Conservation (phyloP, 768 basidiomycete genomes). For the Tulasnella sp. region DNA sequence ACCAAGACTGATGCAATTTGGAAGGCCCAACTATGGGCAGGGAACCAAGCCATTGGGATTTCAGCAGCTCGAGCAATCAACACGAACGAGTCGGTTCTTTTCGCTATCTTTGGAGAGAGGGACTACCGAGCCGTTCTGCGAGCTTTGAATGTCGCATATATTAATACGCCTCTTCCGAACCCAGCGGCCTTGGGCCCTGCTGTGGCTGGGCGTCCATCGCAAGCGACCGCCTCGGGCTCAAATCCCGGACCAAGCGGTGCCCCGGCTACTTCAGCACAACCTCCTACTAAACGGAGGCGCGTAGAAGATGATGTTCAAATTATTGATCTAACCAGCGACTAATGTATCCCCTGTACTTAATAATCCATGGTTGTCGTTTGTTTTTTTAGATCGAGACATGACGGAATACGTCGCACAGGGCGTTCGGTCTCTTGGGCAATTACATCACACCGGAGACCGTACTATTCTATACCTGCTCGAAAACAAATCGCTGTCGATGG, state of each 20-base stretch:
- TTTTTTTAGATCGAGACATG: background rate
- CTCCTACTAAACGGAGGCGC: background rate
- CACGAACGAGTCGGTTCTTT: constrained; percentile 1
- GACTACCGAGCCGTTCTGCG: background rate
- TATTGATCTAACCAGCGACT: background rate
- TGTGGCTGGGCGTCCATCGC: background rate
- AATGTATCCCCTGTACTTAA: background rate
- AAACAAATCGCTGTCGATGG: background rate
- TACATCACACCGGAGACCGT: no score
- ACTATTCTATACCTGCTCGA: background rate
- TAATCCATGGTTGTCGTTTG: background rate
- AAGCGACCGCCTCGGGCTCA: background rate
- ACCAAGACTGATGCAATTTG: background rate
- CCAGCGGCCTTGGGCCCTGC: background rate
- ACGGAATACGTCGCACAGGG: no score
- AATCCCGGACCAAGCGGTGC: background rate
- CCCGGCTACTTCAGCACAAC: background rate
- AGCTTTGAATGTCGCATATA: background rate
- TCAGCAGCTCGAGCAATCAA: background rate
- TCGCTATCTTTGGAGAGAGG: background rate
- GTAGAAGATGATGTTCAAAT: background rate
- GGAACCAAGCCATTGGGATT: background rate
- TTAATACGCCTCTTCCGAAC: background rate
- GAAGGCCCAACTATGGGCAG: background rate
- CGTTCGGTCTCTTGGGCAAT: no score